Evolutionary conservation across 257 asterid species (phyloP), one percentile per base, ranked within the genome.

Genomic region (Petunia secreta): DNA sequence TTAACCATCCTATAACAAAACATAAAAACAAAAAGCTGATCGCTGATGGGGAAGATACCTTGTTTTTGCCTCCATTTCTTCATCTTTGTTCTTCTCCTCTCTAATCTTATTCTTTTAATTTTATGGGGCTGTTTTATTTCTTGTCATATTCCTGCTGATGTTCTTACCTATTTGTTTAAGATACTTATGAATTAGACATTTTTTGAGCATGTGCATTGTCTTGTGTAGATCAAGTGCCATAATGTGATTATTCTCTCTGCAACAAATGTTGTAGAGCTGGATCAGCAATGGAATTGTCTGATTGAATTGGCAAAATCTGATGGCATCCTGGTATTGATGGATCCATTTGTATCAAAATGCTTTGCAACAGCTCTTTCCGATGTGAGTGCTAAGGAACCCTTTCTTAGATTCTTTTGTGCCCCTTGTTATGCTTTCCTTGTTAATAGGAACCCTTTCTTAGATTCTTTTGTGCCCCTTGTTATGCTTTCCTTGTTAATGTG

Each of bases 171-270:
- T 44, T 67, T 68, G 59, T 46, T 46, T 25, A 73, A 50, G 62
- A 73, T 50, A 1, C 78, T 34, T 34, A 5, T 37, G 58, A 71
- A 34, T 25, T 50, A 50, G 59, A 73, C 11, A 0, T 6, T 10
- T 71, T 69, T 11, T 73, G 43, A 73, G 34, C 60, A 73, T 36
- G 78, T 73, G 46, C 53, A 58, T 52, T 80, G 44, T 63, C 10
- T 73, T 75, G 82, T 75, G 79, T 82, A 92, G 98, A 91, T 94
- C 85, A 92, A 94, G 87, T 94, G 98, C 89, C 87, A 88, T 81
- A 94, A 94, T 81, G 95, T 94, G 75, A 88, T 92, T 40, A 83
- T 91, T 83, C 93, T 94, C 79, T 87, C 91, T 44, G 92, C 97
- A 41, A 89, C 97, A 41, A 92, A 89, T 85, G 87, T 81, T 82